Conservation (phyloP, 345 rosid genomes). For the Ricinus communis region DNA sequence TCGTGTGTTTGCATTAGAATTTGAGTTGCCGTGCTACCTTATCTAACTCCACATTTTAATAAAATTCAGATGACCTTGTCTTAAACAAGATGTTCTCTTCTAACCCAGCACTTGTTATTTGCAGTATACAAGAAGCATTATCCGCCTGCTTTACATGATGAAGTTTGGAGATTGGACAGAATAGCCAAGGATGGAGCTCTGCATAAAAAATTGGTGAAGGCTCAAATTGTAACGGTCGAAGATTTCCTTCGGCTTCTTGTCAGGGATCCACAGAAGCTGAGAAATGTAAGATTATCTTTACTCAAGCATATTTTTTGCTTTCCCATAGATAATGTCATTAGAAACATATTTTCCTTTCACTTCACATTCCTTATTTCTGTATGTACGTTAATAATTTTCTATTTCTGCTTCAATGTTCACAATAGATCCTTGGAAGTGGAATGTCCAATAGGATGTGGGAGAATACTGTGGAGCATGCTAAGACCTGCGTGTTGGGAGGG, state of each 20-base stretch:
- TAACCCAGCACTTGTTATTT: constrained; percentile 16
- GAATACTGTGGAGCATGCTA: constrained; percentile 87
- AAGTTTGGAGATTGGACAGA: constrained; percentile 94
- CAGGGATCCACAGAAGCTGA: constrained; percentile 66
- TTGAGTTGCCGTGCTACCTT: too few relatives aligned
- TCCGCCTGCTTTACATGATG: constrained; percentile 88
- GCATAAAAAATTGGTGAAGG: constrained; percentile 71
- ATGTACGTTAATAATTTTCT: not conserved
- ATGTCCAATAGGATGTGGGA: constrained; percentile 99
- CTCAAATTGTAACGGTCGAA: constrained; percentile 66
- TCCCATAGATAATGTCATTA: not conserved
- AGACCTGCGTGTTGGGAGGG: constrained; percentile 82
- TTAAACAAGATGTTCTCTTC: not conserved
- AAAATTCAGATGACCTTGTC: not conserved
- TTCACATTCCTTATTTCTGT: not conserved
- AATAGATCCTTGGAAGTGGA: constrained; percentile 89
- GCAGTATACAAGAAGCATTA: constrained; percentile 94
- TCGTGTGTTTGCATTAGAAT: too few relatives aligned
- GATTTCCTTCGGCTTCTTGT: constrained; percentile 81
- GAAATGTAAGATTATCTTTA: constrained; percentile 55
- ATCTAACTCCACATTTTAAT: not conserved
- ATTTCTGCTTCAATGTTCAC: constrained; percentile 6
- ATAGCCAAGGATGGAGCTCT: constrained; percentile 96
- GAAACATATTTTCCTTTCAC: not conserved
- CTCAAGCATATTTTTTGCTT: not conserved